Percentiles rank a stretch among this genome's conserved stretches.
These are phyloP conservation scores for Clarireedia homoeocarpa DNA, from an alignment of 2,329 filamentous ascomycete genomes.

Conservation along the genomic window DNA sequence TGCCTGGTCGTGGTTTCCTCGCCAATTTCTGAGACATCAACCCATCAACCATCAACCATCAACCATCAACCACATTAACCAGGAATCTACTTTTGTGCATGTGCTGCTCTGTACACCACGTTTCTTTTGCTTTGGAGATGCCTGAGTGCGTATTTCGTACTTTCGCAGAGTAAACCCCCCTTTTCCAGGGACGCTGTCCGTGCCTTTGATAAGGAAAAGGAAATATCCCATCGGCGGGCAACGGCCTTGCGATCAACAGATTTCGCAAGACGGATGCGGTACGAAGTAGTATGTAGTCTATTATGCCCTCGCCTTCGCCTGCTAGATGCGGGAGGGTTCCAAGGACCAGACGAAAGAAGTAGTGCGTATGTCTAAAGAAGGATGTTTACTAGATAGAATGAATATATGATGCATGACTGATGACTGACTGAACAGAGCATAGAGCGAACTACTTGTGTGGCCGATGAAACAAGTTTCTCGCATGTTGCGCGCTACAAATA, in stretches of 20 bases:
- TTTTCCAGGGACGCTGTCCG: background rate
- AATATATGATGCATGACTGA: background rate
- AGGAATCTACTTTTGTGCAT: slow-evolving; percentile 15
- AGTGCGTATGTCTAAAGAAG: too few species aligned
- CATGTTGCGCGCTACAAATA: background rate
- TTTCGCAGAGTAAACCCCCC: background rate
- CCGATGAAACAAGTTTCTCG: background rate
- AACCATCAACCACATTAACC: slow-evolving; percentile 4
- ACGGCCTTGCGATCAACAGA: too few species aligned
- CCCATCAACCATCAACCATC: background rate
- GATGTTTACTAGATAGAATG: background rate
- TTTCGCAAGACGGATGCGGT: too few species aligned
- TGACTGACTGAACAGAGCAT: background rate
- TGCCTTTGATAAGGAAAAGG: background rate
- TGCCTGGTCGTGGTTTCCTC: background rate
- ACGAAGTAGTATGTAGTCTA: too few species aligned
- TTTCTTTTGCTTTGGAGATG: background rate
- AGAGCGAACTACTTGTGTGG: background rate
- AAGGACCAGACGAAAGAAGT: too few species aligned
- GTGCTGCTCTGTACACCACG: background rate
- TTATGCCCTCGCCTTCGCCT: too few species aligned
- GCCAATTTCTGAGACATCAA: slow-evolving; percentile 18
- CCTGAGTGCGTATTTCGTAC: background rate
- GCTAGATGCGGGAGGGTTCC: too few species aligned
- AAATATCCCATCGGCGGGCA: background rate